Conservation (phyloP, 1,284 basidiomycete species). For the Microbotryum saponariae region DNA sequence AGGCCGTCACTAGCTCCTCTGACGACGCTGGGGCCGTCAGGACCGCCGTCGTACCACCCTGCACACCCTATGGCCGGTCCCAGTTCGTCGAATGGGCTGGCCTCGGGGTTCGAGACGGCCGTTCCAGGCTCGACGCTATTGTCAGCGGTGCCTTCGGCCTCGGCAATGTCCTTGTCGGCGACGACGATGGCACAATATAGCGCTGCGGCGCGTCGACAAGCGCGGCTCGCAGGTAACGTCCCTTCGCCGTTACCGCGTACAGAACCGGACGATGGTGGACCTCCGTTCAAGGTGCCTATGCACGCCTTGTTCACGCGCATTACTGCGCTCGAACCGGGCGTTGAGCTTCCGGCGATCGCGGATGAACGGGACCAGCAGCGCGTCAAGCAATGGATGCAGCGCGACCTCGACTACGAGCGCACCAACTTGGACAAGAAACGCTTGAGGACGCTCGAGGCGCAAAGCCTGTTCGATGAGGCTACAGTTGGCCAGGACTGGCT, state of each 20-base stretch:
- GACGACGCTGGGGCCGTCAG: no score
- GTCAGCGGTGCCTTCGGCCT: no score
- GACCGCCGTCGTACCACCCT: no score
- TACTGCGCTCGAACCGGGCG: conserved; percentile 18
- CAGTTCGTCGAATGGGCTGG: no score
- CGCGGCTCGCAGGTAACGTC: no score
- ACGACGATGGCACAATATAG: no score
- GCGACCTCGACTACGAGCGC: conserved; percentile 48
- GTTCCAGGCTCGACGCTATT: no score
- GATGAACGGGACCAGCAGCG: conserved; percentile 10
- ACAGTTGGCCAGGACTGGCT: conserved; percentile 33
- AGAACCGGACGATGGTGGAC: conserved; percentile 16
- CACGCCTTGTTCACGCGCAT: conserved; percentile 8
- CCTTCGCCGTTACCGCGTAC: conserved; percentile 1
- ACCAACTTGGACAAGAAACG: conserved; percentile 39
- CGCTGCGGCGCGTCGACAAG: no score
- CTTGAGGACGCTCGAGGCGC: conserved; percentile 33
- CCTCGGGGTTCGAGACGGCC: no score
- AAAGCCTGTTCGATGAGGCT: conserved; percentile 16
- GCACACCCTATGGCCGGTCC: no score
- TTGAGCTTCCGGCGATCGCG: conserved; percentile 18
- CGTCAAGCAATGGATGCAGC: conserved; percentile 51
- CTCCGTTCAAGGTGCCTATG: conserved; percentile 20
- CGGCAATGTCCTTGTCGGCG: no score
- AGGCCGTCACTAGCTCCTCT: no score